These are phyloP conservation scores for Amanita brunnescens DNA, from an alignment of 768 basidiomycete genomes.

Conservation along the genomic window DNA sequence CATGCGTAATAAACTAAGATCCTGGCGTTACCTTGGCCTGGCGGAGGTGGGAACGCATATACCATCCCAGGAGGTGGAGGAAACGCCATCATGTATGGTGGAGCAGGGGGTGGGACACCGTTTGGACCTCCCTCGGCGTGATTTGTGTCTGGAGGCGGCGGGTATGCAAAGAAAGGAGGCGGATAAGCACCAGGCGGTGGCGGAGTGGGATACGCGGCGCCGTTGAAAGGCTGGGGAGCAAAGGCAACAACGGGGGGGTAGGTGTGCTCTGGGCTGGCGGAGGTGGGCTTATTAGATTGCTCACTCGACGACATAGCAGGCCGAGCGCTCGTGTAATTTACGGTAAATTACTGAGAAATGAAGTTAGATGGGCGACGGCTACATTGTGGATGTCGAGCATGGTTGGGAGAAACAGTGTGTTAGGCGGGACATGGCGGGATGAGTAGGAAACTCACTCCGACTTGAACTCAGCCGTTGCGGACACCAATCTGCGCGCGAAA, in stretches of 20 bases:
- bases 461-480: constrained; percentile 26
- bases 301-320: constrained; percentile 23
- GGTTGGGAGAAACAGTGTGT: constrained; percentile 6
- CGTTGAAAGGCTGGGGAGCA: constrained; percentile 24
- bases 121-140: constrained; percentile 26
- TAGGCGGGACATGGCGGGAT: background rate
- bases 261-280: constrained; percentile 23
- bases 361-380: background rate
- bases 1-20: background rate
- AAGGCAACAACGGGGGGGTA: constrained; percentile 25
- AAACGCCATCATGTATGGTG: constrained; percentile 33
- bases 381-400: constrained; percentile 6
- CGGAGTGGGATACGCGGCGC: constrained; percentile 22
- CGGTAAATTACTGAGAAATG: background rate
- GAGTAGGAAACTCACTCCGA: constrained; percentile 36
- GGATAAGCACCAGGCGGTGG: constrained; percentile 29
- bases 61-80: constrained; percentile 33
- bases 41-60: constrained; percentile 34
- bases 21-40: constrained; percentile 25
- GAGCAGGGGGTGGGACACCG: constrained; percentile 20
- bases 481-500: constrained; percentile 5
- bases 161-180: constrained; percentile 32
- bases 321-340: background rate
- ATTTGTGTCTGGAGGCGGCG: constrained; percentile 30
- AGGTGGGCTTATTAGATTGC: constrained; percentile 21